phyloP scores from a whole-genome alignment of 2,329 filamentous ascomycete genomes.

The Clonostachys chloroleuca region DNA sequence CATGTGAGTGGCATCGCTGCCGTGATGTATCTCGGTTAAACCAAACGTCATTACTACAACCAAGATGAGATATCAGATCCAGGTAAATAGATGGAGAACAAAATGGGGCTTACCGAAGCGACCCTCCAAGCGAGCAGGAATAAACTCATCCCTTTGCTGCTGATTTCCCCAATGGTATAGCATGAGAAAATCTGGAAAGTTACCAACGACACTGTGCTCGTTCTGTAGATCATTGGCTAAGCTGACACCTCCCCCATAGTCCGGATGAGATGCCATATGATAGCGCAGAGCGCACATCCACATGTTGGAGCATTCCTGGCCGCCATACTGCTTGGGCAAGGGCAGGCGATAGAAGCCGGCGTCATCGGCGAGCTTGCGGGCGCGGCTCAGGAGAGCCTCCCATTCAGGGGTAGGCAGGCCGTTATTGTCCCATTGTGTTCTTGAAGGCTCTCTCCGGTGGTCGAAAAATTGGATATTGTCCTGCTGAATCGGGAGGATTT shows the following conservation, averaged over 20 bases:
- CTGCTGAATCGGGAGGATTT: slow-evolving; percentile 6
- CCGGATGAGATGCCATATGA: slow-evolving; percentile 6
- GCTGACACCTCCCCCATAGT: slow-evolving; percentile 9
- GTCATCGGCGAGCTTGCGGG: slow-evolving; percentile 4
- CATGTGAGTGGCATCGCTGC: slow-evolving; percentile 9
- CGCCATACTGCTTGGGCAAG: slow-evolving; percentile 6
- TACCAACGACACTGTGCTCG: slow-evolving; percentile 9
- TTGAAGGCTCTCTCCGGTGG: slow-evolving; percentile 7
- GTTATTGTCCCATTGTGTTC: slow-evolving; percentile 10
- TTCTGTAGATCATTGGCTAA: slow-evolving; percentile 9
- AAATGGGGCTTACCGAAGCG: not conserved
- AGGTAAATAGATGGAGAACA: too few relatives aligned
- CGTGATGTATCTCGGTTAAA: slow-evolving; percentile 8
- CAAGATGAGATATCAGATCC: too few relatives aligned
- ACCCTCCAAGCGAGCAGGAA: slow-evolving; percentile 3
- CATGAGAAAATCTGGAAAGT: slow-evolving; percentile 8
- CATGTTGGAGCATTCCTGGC: slow-evolving; percentile 5
- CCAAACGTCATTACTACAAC: slow-evolving; percentile 4
- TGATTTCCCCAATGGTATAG: slow-evolving; percentile 6
- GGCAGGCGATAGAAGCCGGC: slow-evolving; percentile 9
- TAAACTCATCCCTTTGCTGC: slow-evolving; percentile 4
- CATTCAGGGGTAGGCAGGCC: slow-evolving; percentile 7
- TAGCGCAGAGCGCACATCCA: slow-evolving; percentile 10
- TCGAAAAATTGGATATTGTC: slow-evolving; percentile 10
- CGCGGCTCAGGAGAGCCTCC: slow-evolving; percentile 4